phyloP scores from a whole-genome alignment of 139 green algal species.

The Coccomyxa sp. region DNA sequence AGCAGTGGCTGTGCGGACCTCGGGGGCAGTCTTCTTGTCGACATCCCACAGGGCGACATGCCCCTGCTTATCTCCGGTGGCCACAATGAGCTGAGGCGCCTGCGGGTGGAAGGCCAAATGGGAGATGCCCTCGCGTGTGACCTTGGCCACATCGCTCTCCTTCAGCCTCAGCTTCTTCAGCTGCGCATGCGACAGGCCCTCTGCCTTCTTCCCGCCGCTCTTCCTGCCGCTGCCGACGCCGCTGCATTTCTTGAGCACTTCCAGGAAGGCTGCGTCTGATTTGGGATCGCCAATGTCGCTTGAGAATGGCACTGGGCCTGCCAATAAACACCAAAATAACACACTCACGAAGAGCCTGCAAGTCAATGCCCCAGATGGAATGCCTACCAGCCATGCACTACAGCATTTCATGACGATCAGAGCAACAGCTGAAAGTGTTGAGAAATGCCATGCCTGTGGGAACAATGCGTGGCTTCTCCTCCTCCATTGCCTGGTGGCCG shows the following conservation, averaged over 20 bases:
- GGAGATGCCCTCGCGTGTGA: conserved; percentile 35
- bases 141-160: conserved; percentile 38
- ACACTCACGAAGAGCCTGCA: too few relatives aligned
- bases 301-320: conserved; percentile 26
- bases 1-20: not conserved
- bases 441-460: not conserved
- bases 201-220: not conserved
- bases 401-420: not conserved
- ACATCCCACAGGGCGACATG: conserved; percentile 45
- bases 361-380: not conserved
- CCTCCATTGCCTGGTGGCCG: not conserved
- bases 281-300: conserved; percentile 16
- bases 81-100: conserved; percentile 30
- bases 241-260: conserved; percentile 16
- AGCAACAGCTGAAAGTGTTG: not conserved
- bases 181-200: conserved; percentile 1
- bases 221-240: not conserved
- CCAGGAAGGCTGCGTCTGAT: conserved; percentile 36
- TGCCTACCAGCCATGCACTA: not conserved
- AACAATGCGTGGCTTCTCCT: not conserved
- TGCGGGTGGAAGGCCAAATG: conserved; percentile 47
- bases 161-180: conserved; percentile 21
- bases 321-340: not conserved
- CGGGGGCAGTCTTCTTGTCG: conserved; percentile 12
- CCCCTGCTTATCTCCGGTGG: conserved; percentile 44